Percentiles rank a stretch among this genome's conserved stretches.
These are phyloP conservation scores for Ogataea paradorogensis DNA, from an alignment of 805 yeast species.

Conservation along the genomic window DNA sequence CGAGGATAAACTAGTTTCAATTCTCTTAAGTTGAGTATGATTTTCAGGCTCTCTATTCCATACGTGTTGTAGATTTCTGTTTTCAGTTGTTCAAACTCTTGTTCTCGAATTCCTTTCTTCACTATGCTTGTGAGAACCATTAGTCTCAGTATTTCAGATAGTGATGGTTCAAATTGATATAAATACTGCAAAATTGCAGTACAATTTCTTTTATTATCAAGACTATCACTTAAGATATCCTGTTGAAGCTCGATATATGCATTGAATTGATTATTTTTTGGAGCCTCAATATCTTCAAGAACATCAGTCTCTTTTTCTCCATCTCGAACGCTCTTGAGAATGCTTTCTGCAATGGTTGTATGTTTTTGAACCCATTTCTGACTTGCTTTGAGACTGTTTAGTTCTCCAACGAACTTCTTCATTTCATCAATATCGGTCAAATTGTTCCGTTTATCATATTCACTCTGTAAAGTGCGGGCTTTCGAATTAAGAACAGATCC, in stretches of 20 bases:
- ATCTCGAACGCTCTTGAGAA: slow-evolving; percentile 38
- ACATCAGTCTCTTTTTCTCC: slow-evolving; percentile 16
- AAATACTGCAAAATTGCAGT: slow-evolving; percentile 49
- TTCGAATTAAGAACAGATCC: slow-evolving; percentile 68
- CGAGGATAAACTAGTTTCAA: slow-evolving; percentile 44
- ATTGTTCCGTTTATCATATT: slow-evolving; percentile 58
- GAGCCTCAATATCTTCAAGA: slow-evolving; percentile 17
- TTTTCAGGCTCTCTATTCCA: slow-evolving; percentile 54
- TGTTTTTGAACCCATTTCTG: slow-evolving; percentile 72
- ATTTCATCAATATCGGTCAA: slow-evolving; percentile 63
- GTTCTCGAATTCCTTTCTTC: slow-evolving; percentile 65
- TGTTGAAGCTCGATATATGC: slow-evolving; percentile 61
- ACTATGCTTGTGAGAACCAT: slow-evolving; percentile 58
- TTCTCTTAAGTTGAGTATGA: slow-evolving; percentile 48
- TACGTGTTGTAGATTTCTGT: slow-evolving; percentile 57
- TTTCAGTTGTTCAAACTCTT: slow-evolving; percentile 55
- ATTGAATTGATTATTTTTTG: slow-evolving; percentile 36
- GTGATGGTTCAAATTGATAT: slow-evolving; percentile 39
- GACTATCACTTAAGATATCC: slow-evolving; percentile 56
- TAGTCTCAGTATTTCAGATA: slow-evolving; percentile 48
- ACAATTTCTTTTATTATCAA: slow-evolving; percentile 38
- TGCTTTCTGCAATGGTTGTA: slow-evolving; percentile 67
- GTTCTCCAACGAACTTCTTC: slow-evolving; percentile 64
- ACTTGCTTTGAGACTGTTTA: slow-evolving; percentile 61
- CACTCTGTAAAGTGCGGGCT: slow-evolving; percentile 68